These are phyloP conservation scores for Cutaneotrichosporon mucoides DNA, from an alignment of 1,284 basidiomycete genomes.

Conservation along the genomic window DNA sequence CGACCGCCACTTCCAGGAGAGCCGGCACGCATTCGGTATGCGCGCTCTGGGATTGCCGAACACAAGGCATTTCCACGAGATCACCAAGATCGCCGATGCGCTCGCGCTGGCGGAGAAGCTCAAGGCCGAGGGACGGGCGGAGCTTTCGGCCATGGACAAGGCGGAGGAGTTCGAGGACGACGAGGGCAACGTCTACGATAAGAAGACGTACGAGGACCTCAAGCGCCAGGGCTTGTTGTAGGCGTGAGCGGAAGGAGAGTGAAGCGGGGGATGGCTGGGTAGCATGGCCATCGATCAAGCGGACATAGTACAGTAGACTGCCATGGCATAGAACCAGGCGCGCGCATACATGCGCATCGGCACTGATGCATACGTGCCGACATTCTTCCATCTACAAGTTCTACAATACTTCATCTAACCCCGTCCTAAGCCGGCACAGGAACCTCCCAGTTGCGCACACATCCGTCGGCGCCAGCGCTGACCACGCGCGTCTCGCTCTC, in stretches of 20 bases:
- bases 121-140: conserved; percentile 86
- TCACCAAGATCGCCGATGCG: conserved; percentile 94
- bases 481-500: conserved; percentile 59
- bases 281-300: no score
- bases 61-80: conserved; percentile 98
- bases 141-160: conserved; percentile 83
- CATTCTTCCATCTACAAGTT: background rate
- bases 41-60: conserved; percentile 94
- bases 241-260: no score
- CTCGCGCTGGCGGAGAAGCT: conserved; percentile 90
- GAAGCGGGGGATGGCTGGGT: no score
- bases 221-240: conserved; percentile 48
- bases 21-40: conserved; percentile 97
- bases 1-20: conserved; percentile 62
- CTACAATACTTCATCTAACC: background rate
- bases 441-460: conserved; percentile 65
- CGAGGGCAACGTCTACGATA: conserved; percentile 75
- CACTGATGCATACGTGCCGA: background rate
- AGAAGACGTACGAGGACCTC: conserved; percentile 48
- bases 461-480: conserved; percentile 78
- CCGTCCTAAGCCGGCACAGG: background rate
- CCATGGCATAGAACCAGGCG: background rate
- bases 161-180: conserved; percentile 97
- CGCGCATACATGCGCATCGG: no score
- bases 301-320: background rate